Evolutionary conservation across 2,329 filamentous ascomycete species (phyloP).

Genomic region (Monosporascus sp.): DNA sequence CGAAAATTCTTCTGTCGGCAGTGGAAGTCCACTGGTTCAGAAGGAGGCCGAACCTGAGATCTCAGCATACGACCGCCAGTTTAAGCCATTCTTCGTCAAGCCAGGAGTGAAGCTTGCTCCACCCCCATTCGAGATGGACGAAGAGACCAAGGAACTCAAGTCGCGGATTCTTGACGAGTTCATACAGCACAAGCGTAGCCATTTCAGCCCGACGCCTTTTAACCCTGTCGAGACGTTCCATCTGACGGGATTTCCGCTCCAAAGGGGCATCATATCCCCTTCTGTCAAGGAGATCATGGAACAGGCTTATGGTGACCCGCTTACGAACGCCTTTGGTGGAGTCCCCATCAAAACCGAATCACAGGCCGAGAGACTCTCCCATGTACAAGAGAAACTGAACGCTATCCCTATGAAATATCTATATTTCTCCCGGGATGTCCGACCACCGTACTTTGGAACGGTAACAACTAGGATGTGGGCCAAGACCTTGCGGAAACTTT

Average conservation of each 20-base stretch:
- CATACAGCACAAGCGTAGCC: conserved; percentile 41
- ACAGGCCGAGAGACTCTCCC: conserved; percentile 30
- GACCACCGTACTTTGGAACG: conserved; percentile 69
- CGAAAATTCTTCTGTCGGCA: conserved; percentile 10
- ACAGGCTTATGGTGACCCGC: conserved; percentile 40
- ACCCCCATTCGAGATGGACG: conserved; percentile 51
- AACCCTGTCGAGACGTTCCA: conserved; percentile 42
- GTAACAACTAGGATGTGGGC: conserved; percentile 54
- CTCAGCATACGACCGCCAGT: conserved; percentile 62
- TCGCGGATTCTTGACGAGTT: conserved; percentile 48
- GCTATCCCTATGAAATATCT: conserved; percentile 59
- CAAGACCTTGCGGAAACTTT: conserved; percentile 45
- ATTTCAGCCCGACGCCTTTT: conserved; percentile 37
- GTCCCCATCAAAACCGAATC: conserved; percentile 33
- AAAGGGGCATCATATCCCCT: conserved; percentile 43
- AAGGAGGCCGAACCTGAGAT: conserved; percentile 21
- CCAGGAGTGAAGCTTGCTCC: conserved; percentile 67
- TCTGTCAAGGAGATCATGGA: conserved; percentile 59
- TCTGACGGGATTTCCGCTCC: conserved; percentile 31
- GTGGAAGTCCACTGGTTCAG: conserved; percentile 16
- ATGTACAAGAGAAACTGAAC: conserved; percentile 31
- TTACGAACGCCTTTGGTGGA: conserved; percentile 14
- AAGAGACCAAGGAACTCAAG: conserved; percentile 48
- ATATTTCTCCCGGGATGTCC: conserved; percentile 58
- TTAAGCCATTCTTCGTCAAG: conserved; percentile 77